Evolutionary conservation across 1,284 basidiomycete genomes (phyloP).

Genomic region (Boletus mariae): DNA sequence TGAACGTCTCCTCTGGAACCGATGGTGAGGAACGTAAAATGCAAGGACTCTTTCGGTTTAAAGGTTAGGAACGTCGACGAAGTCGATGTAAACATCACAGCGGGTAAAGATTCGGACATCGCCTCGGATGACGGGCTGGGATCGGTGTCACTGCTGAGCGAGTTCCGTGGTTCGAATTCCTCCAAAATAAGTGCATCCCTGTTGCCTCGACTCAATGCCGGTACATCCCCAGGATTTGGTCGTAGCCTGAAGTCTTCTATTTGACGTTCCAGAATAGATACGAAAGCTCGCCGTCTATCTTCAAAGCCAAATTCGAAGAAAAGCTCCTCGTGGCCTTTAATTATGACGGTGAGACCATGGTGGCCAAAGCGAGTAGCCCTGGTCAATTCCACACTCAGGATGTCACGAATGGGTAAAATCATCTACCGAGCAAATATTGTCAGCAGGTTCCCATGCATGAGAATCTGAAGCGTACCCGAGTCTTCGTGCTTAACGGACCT

Average conservation of each 20-base stretch:
- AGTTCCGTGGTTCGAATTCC: slow-evolving; percentile 57
- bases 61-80: slow-evolving; percentile 93
- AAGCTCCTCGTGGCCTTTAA: slow-evolving; percentile 94
- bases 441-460: slow-evolving; percentile 7
- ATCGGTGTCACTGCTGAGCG: slow-evolving; percentile 39
- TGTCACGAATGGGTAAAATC: slow-evolving; percentile 88
- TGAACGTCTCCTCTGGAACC: slow-evolving; percentile 93
- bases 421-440: slow-evolving; percentile 53
- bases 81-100: slow-evolving; percentile 93
- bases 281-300: slow-evolving; percentile 75
- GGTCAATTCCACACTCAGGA: slow-evolving; percentile 80
- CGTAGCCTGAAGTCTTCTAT: slow-evolving; percentile 69
- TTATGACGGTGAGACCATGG: slow-evolving; percentile 83
- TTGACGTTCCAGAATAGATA: slow-evolving; percentile 72
- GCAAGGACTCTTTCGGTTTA: slow-evolving; percentile 79
- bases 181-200: slow-evolving; percentile 71
- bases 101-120: slow-evolving; percentile 66
- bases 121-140: slow-evolving; percentile 45
- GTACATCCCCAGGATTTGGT: slow-evolving; percentile 39
- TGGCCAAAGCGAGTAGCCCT: slow-evolving; percentile 88
- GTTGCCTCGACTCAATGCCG: slow-evolving; percentile 45
- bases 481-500: slow-evolving; percentile 70
- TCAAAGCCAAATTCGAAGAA: slow-evolving; percentile 90
- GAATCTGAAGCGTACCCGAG: slow-evolving; percentile 52
- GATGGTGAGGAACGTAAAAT: slow-evolving; percentile 92